Percentiles rank a stretch among this genome's conserved stretches.
Conservation (phyloP, 2,329 filamentous ascomycete species). For the Hymenotorrendiella dingleyae region DNA sequence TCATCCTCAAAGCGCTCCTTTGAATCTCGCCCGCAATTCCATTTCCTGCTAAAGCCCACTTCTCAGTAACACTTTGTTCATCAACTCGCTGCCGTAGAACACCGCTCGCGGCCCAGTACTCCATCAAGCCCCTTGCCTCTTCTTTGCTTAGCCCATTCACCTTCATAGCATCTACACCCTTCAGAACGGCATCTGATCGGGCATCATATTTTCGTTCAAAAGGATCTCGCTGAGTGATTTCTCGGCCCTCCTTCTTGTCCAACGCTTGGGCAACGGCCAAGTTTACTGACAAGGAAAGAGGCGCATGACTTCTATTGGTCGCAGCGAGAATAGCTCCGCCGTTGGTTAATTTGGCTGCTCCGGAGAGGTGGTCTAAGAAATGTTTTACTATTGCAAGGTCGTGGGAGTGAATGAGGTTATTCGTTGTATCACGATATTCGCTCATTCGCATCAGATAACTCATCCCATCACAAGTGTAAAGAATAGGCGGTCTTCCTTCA, state of each 20-base stretch:
- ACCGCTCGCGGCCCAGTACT: constrained; percentile 87
- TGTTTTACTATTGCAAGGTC: constrained; percentile 71
- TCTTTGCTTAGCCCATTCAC: constrained; percentile 64
- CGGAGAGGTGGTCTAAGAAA: constrained; percentile 68
- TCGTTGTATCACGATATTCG: constrained; percentile 67
- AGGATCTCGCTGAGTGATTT: constrained; percentile 42
- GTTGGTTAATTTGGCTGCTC: constrained; percentile 52
- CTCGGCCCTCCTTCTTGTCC: constrained; percentile 35
- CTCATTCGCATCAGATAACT: constrained; percentile 74
- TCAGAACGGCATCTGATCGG: constrained; percentile 47
- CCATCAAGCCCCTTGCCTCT: constrained; percentile 74
- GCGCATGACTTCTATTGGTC: constrained; percentile 66
- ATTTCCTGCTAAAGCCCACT: constrained; percentile 74
- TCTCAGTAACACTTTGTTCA: constrained; percentile 65
- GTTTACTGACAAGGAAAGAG: constrained; percentile 59
- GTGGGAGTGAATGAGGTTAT: constrained; percentile 75
- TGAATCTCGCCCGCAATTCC: constrained; percentile 86
- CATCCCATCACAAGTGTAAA: constrained; percentile 75
- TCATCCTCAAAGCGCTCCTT: constrained; percentile 46
- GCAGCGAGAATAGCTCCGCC: constrained; percentile 75
- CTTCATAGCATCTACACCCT: constrained; percentile 45
- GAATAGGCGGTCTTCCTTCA: constrained; percentile 46
- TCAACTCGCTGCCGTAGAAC: constrained; percentile 65
- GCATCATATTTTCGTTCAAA: constrained; percentile 52
- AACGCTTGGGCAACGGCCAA: constrained; percentile 56